phyloP scores from a whole-genome alignment of 2,329 filamentous ascomycete genomes.

The Lachnellula subtilissima region DNA sequence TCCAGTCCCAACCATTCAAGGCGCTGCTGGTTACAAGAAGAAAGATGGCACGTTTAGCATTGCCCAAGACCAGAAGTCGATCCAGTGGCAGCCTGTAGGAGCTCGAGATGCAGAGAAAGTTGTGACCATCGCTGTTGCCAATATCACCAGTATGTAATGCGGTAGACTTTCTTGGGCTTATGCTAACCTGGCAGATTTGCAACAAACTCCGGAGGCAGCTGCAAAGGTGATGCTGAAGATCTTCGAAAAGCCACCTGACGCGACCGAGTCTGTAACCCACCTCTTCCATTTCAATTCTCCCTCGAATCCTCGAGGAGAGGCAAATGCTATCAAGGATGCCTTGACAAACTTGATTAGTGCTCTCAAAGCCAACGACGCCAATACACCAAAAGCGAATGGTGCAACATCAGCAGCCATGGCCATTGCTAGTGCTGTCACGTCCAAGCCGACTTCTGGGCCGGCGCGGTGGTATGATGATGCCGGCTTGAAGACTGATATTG shows the following conservation, averaged over 20 bases:
- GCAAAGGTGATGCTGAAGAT: conserved; percentile 93
- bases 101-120: conserved; percentile 55
- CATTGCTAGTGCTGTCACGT: conserved; percentile 65
- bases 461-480: conserved; percentile 76
- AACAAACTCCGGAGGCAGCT: conserved; percentile 85
- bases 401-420: conserved; percentile 65
- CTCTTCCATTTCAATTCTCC: conserved; percentile 86
- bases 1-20: conserved; percentile 31
- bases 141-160: conserved; percentile 69
- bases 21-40: conserved; percentile 83
- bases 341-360: conserved; percentile 68
- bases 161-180: background rate
- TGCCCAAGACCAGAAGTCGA: conserved; percentile 64
- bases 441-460: conserved; percentile 41
- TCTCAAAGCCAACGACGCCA: conserved; percentile 42
- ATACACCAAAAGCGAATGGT: conserved; percentile 28
- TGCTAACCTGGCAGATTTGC: conserved; percentile 60
- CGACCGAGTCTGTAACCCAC: conserved; percentile 61
- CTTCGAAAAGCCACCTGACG: conserved; percentile 63
- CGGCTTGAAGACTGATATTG: conserved; percentile 70
- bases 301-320: conserved; percentile 71
- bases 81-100: conserved; percentile 75
- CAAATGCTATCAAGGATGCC: conserved; percentile 76
- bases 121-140: conserved; percentile 65
- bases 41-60: conserved; percentile 83